Conservation (phyloP, 2,329 filamentous ascomycete species). For the Pleurostoma richardsiae region DNA sequence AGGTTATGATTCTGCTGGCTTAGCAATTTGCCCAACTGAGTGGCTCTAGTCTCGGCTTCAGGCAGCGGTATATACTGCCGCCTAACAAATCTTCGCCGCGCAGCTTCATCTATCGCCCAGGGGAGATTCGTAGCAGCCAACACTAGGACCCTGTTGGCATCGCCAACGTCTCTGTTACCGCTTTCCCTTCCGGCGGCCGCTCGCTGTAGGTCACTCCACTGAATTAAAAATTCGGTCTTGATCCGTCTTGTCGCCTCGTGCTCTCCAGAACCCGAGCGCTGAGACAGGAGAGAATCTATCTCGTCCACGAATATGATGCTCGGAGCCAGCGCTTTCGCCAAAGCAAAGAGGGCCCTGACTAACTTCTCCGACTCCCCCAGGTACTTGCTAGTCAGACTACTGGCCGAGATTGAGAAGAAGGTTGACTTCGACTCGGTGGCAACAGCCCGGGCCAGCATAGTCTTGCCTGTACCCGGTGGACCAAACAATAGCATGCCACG, state of each 20-base stretch:
- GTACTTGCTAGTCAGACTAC: constrained; percentile 91
- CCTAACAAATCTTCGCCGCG: constrained; percentile 81
- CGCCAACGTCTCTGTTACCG: constrained; percentile 63
- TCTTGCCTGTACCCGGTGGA: constrained; percentile 96
- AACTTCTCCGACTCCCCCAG: constrained; percentile 95
- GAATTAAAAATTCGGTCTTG: constrained; percentile 96
- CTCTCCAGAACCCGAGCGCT: constrained; percentile 76
- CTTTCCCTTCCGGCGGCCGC: constrained; percentile 83
- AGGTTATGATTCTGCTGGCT: constrained; percentile 84
- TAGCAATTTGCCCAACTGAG: constrained; percentile 74
- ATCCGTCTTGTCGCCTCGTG: constrained; percentile 91
- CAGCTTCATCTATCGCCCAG: constrained; percentile 97
- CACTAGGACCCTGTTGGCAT: constrained; percentile 84
- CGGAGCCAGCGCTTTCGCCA: constrained; percentile 86
- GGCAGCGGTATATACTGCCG: constrained; percentile 95
- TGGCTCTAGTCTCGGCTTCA: constrained; percentile 73
- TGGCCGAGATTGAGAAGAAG: constrained; percentile 95
- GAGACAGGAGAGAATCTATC: constrained; percentile 88
- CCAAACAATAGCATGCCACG: constrained; percentile 95
- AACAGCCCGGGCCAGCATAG: constrained; percentile 91
- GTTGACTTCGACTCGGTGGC: constrained; percentile 93
- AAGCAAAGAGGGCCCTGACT: constrained; percentile 80
- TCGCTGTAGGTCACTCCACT: constrained; percentile 91
- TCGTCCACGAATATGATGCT: constrained; percentile 99
- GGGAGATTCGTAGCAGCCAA: constrained; percentile 93